Base-by-base conservation (phyloP, 2,329 filamentous ascomycete genomes). In the Sordariomycetes sp. region DNA sequence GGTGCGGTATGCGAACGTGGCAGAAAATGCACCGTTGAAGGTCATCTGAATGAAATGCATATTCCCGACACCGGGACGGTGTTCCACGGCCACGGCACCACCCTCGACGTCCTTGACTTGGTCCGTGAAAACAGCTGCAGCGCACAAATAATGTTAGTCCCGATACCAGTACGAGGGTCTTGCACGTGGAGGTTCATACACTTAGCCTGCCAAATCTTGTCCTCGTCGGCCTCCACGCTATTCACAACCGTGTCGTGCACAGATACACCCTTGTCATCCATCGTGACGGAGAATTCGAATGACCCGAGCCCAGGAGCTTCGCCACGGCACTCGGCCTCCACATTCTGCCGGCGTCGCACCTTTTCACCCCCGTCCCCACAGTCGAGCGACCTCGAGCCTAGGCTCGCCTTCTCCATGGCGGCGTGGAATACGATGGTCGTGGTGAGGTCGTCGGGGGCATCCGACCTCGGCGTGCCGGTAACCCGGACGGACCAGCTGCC, bases 21-120 rank as follows among this genome's bases (percentile, higher is more conserved):
- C 79, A 69, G 97, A 94, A 65, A 97, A 97, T 1, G 86, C 71
- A 1, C 94, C 93, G 65, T 92, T 82, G 65, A 96, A 97, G 1
- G 91, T 83, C 73, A 96, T 97, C 71, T 99, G 90, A 18, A 97
- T 79, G 46, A 96, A 74, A 62, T 99, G 93, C 16, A 90, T 74
- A 67, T 97, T 97, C 32, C 91, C 93, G 14, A 72, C 66, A 5
- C 81, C 83, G 2, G 88, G 85, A 35, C 74, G 71, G 69, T 96
- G 87, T 52, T 78, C 73, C 58, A 97, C 78, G 6, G 89, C 89
- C 70, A 95, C 68, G 53, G 80, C 74, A 48, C 80, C 70, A n/a
- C 71, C 67, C 59, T 77, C 72, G 24, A 82, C 73, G 3, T 75
- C 70, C 32, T 76, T 72, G 62, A 80, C 77, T 25, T 84, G 71